phyloP scores from a whole-genome alignment of 495 filamentous ascomycete species.

The Sabuloglossum arenarium region DNA sequence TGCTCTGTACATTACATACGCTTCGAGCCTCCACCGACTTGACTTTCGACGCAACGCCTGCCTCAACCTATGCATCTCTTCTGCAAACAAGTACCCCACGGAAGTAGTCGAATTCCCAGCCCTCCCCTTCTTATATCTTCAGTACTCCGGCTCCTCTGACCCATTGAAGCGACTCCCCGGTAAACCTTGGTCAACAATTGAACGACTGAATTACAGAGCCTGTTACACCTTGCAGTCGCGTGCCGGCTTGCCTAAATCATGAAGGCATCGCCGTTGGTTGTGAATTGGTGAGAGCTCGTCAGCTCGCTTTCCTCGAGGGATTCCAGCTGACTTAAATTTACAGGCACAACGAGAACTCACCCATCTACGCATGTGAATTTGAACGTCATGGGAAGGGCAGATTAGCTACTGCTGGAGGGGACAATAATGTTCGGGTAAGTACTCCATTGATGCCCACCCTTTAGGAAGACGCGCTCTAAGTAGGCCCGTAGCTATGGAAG shows the following conservation, averaged over 20 bases:
- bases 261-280: slow-evolving; percentile 4
- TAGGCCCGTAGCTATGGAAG: slow-evolving; percentile 54
- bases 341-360: slow-evolving; percentile 81
- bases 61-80: not conserved
- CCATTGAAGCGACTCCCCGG: not conserved
- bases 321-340: slow-evolving; percentile 24
- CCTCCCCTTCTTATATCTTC: not conserved
- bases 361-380: slow-evolving; percentile 91
- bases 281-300: slow-evolving; percentile 14
- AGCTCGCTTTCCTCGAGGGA: slow-evolving; percentile 74
- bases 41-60: not conserved
- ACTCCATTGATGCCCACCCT: slow-evolving; percentile 5
- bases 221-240: not conserved
- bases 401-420: slow-evolving; percentile 82
- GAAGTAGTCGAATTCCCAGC: not conserved
- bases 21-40: slow-evolving; percentile 1
- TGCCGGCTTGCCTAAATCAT: not conserved
- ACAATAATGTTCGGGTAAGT: slow-evolving; percentile 88
- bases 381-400: slow-evolving; percentile 85
- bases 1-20: not conserved
- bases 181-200: not conserved
- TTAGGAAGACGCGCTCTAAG: slow-evolving; percentile 1
- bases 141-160: not conserved
- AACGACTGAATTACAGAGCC: not conserved
- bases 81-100: not conserved